These are phyloP conservation scores for Ambispora gerdemannii DNA, from an alignment of 192 early-diverging fungal species.

Conservation along the genomic window DNA sequence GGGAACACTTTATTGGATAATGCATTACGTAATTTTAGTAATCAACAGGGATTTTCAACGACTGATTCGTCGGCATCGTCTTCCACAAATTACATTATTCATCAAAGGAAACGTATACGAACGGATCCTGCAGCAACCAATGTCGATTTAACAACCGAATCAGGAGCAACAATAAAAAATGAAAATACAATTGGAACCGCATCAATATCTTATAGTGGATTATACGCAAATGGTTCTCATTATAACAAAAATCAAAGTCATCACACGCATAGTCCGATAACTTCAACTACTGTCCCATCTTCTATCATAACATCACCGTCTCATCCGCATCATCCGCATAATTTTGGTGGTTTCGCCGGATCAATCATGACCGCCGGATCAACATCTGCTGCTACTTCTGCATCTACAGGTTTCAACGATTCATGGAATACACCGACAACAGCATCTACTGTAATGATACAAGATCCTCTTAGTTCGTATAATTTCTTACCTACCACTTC, in stretches of 20 bases:
- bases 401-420: constrained; percentile 15
- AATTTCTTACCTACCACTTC: constrained; percentile 1
- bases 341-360: not conserved
- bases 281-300: not conserved
- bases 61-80: not conserved
- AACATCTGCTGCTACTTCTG: not conserved
- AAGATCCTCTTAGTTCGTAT: constrained; percentile 12
- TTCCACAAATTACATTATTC: not conserved
- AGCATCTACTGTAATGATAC: constrained; percentile 14
- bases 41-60: not conserved
- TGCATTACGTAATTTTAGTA: not conserved
- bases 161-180: not conserved
- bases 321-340: not conserved
- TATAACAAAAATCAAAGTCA: constrained; percentile 12
- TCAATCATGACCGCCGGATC: constrained; percentile 9
- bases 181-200: not conserved
- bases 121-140: not conserved
- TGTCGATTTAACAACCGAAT: not conserved
- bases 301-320: not conserved
- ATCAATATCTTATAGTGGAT: not conserved
- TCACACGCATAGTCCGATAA: not conserved
- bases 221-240: not conserved
- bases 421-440: constrained; percentile 4
- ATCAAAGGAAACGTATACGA: constrained; percentile 12
- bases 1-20: constrained; percentile 13